Percentiles rank a stretch among this genome's conserved stretches.
Conservation (phyloP, 129 eudicot species). For the Tagetes patula region DNA sequence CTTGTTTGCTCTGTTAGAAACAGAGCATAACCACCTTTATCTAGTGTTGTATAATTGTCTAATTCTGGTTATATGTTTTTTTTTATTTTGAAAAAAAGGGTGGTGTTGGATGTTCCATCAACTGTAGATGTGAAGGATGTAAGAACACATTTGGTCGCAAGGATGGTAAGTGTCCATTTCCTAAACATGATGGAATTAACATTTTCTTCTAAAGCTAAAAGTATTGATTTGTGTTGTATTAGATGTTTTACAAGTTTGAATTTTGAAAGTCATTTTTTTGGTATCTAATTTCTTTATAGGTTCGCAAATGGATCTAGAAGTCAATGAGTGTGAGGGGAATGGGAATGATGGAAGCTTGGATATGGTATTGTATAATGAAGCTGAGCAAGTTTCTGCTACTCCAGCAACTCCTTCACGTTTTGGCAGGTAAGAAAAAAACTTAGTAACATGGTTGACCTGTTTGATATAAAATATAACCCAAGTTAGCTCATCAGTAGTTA, state of each 20-base stretch:
- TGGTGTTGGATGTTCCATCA: constrained; percentile 97
- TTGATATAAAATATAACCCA: background rate
- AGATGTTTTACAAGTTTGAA: constrained; percentile 2
- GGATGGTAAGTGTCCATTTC: constrained; percentile 61
- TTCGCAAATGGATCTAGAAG: constrained; percentile 60
- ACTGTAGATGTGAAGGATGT: constrained; percentile 99
- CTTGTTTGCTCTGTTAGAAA: background rate
- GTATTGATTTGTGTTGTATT: constrained; percentile 1
- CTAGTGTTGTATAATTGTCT: constrained; percentile 14
- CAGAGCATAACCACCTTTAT: background rate
- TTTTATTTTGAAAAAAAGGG: constrained; percentile 47
- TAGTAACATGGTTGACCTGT: background rate
- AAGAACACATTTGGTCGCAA: constrained; percentile 95
- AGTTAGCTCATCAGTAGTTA: background rate
- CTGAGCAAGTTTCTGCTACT: constrained; percentile 52
- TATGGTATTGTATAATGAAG: constrained; percentile 31
- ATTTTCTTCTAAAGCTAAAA: background rate
- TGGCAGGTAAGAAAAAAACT: constrained; percentile 46
- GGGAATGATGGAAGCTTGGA: constrained; percentile 40
- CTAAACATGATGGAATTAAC: background rate
- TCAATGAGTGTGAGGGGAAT: constrained; percentile 51
- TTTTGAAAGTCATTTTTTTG: background rate
- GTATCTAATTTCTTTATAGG: constrained; percentile 35
- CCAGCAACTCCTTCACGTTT: constrained; percentile 72
- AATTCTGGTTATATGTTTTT: constrained; percentile 27